phyloP scores from a whole-genome alignment of 176 grass and related monocot genomes.

The Avena insularis region DNA sequence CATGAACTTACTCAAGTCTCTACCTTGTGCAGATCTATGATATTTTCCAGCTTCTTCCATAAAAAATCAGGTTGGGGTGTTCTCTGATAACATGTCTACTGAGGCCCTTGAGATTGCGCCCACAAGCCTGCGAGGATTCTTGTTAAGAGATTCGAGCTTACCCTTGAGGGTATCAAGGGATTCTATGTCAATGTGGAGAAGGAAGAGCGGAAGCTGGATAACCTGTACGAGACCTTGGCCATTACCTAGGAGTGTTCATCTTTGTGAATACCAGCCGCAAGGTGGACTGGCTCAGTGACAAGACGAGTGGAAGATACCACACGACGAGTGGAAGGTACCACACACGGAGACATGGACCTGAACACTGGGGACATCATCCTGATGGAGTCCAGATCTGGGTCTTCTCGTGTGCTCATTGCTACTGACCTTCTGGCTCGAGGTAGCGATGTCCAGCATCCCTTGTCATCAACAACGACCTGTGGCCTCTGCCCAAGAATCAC shows the following conservation, averaged over 20 bases:
- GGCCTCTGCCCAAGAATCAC: constrained; percentile 70
- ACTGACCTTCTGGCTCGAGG: constrained; percentile 70
- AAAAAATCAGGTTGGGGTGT: too few relatives aligned
- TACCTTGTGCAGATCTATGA: constrained; percentile 67
- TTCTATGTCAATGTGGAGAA: constrained; percentile 69
- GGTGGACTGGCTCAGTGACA: constrained; percentile 75
- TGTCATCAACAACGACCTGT: constrained; percentile 72
- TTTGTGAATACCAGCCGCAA: constrained; percentile 75
- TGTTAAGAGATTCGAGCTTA: constrained; percentile 75
- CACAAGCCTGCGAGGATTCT: constrained; percentile 68
- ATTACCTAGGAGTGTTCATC: constrained; percentile 81
- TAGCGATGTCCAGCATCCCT: constrained; percentile 80
- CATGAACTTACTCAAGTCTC: background rate
- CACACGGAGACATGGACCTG: constrained; percentile 76
- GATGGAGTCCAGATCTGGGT: constrained; percentile 72
- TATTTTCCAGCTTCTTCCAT: constrained; percentile 58
- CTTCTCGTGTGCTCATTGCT: constrained; percentile 69
- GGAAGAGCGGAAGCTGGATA: constrained; percentile 76
- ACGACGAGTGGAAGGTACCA: constrained; percentile 59
- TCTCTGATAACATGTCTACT: too few relatives aligned
- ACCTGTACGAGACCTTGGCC: constrained; percentile 60
- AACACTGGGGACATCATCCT: constrained; percentile 87
- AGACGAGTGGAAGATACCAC: background rate
- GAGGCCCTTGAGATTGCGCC: background rate
- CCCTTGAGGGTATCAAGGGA: constrained; percentile 73